Conservation (phyloP, 1,139 yeast genomes). For the Cylindricascospora bacillispora region DNA sequence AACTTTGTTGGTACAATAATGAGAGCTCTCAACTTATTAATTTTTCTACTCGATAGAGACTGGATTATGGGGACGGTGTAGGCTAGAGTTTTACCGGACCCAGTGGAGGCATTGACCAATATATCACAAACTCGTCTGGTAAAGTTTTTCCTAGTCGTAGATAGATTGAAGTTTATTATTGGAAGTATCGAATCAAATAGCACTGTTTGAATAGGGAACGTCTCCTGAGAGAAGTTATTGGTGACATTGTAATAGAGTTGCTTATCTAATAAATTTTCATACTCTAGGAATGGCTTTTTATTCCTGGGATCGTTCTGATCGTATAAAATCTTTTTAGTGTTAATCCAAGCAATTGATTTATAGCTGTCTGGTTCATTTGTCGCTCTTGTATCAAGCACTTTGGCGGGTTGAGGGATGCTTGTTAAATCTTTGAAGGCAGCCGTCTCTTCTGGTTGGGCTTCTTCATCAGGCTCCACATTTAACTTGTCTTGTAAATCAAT, state of each 20-base stretch:
- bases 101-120: slow-evolving; percentile 87
- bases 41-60: slow-evolving; percentile 45
- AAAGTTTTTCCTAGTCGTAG: slow-evolving; percentile 26
- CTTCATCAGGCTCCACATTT: too few species aligned
- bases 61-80: slow-evolving; percentile 78
- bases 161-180: slow-evolving; percentile 13
- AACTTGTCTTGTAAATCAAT: too few species aligned
- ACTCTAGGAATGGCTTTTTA: slow-evolving; percentile 16
- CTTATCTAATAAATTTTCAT: slow-evolving; percentile 12
- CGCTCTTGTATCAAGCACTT: background rate
- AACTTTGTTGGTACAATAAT: slow-evolving; percentile 86
- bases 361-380: too few species aligned
- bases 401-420: slow-evolving; percentile 67
- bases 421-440: slow-evolving; percentile 4
- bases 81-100: slow-evolving; percentile 92
- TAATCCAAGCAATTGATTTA: slow-evolving; percentile 22
- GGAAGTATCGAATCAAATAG: slow-evolving; percentile 19
- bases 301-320: slow-evolving; percentile 17
- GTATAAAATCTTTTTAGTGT: slow-evolving; percentile 25
- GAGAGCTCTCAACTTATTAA: slow-evolving; percentile 65
- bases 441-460: slow-evolving; percentile 3
- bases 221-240: slow-evolving; percentile 15
- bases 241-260: slow-evolving; percentile 16
- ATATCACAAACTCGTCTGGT: slow-evolving; percentile 46
- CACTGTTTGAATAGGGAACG: slow-evolving; percentile 26